A percentile compares a stretch with the other conserved stretches of the same genome.
Conservation (phyloP, 805 yeast species). For the Cephaloascus albidus region DNA sequence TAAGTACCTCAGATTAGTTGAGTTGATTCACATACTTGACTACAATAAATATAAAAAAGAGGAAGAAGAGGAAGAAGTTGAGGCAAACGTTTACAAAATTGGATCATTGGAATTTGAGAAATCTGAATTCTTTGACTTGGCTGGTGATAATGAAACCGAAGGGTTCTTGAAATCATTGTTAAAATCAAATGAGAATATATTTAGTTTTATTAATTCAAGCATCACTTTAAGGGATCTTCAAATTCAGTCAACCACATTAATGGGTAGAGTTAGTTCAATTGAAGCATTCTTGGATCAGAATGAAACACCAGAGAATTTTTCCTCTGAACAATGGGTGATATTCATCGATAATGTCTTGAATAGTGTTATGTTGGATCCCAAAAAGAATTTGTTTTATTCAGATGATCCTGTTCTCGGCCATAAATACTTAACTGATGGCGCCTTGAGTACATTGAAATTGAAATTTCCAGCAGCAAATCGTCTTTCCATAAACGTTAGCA, state of each 20-base stretch:
- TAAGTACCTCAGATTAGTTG: slow-evolving; percentile 50
- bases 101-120: slow-evolving; percentile 38
- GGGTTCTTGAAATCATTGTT: slow-evolving; percentile 29
- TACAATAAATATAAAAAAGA: slow-evolving; percentile 2
- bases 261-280: slow-evolving; percentile 17
- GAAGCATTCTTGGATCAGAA: slow-evolving; percentile 19
- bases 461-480: slow-evolving; percentile 2
- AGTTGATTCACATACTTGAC: slow-evolving; percentile 38
- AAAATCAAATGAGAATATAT: slow-evolving; percentile 18
- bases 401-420: neutral
- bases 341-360: slow-evolving; percentile 1
- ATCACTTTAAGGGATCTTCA: slow-evolving; percentile 33
- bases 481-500: neutral
- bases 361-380: neutral
- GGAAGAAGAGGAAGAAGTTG: slow-evolving; percentile 8
- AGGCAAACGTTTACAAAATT: slow-evolving; percentile 26
- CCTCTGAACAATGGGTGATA: slow-evolving; percentile 1
- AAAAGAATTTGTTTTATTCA: neutral
- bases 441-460: slow-evolving; percentile 7
- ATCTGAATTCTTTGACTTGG: slow-evolving; percentile 25
- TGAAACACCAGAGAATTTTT: slow-evolving; percentile 21
- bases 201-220: slow-evolving; percentile 26
- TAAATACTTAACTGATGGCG: slow-evolving; percentile 8
- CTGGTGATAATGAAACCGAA: slow-evolving; percentile 29
- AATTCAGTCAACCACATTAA: slow-evolving; percentile 24